phyloP scores from a whole-genome alignment of 345 rosid species.

The Eutrema yunnanense region DNA sequence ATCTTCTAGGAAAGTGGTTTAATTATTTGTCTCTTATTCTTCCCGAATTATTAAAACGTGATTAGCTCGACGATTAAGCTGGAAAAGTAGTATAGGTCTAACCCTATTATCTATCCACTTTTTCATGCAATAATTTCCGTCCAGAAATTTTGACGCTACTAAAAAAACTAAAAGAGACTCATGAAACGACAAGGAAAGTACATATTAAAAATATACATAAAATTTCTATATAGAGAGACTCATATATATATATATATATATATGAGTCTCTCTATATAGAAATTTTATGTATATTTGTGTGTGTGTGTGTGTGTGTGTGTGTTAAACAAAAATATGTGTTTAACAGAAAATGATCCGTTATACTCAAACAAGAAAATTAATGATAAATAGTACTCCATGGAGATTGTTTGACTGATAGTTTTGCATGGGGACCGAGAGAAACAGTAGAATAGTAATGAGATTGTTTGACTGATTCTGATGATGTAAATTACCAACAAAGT shows the following conservation, averaged over 20 bases:
- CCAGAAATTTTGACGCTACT: background rate
- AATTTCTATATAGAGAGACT: too few relatives aligned
- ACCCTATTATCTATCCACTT: slow-evolving; percentile 6
- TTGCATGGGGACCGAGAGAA: too few relatives aligned
- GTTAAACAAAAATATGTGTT: too few relatives aligned
- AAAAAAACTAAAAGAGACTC: background rate
- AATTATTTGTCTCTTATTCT: background rate
- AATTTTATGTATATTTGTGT: too few relatives aligned
- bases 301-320: too few relatives aligned
- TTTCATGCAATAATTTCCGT: slow-evolving; percentile 26
- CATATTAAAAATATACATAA: too few relatives aligned
- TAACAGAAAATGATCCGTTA: background rate
- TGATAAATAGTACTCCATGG: background rate
- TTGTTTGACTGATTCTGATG: background rate
- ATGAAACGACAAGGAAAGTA: slow-evolving; percentile 1
- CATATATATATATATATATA: too few relatives aligned
- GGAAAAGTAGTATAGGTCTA: slow-evolving; percentile 6
- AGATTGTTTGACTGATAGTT: too few relatives aligned
- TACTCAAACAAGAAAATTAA: background rate
- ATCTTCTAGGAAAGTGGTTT: slow-evolving; percentile 14
- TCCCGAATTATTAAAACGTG: slow-evolving; percentile 4
- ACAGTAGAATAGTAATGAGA: background rate
- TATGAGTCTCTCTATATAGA: too few relatives aligned
- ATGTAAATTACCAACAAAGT: background rate
- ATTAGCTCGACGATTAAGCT: slow-evolving; percentile 26